Evolutionary conservation across 1,284 basidiomycete genomes (phyloP), one percentile per base, ranked within the genome.

Genomic region (Naganishia liquefaciens): DNA sequence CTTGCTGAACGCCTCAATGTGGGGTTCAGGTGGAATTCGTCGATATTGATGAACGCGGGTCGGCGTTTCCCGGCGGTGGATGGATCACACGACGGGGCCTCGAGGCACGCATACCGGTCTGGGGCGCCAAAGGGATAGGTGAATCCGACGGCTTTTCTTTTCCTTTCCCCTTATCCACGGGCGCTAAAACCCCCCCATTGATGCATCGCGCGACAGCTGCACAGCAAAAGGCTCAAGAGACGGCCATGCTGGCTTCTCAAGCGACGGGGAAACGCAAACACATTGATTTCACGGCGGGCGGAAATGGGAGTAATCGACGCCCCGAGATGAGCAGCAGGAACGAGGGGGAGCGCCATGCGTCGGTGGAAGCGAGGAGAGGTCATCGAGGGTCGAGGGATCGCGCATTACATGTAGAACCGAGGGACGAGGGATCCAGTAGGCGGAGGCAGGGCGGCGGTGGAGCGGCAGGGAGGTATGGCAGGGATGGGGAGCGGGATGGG

Each of bases 11-110:
- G 6, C 27, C n/a, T 33, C n/a, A 6, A 51, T 49, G 27, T 7
- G 49, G 28, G 27, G 15, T 21, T 25, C n/a, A 76, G 76, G 93
- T 98, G 65, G 88, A 93, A 74, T 90, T 94, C 77, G 86, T 95
- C 11, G 88, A 88, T 66, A 87, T 96, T 15, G 88, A 94, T 73
- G 95, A 99, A 76, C 85, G 87, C 13, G 81, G 84, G 15, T 88
- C 88, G 0, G 90, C 91, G 69, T 93, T 93, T 72, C 87, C 89
- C n/a, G 68, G 68, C 17, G 68, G 71, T 40, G 73, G 75, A n/a
- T 78, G 73, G 75, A 42, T 77, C 17, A 75, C 73, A 2, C 71
- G 74, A 17, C 67, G 64, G 9, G 68, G 62, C 13, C 44, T 78
- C 42, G 74, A 73, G 57, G 52, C 19, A 5, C 44, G 63, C 19